Percentiles rank a stretch among this genome's conserved stretches.
phyloP scores from a whole-genome alignment of 352 stramenopile genomes.

The Pythium scleroteichum region DNA sequence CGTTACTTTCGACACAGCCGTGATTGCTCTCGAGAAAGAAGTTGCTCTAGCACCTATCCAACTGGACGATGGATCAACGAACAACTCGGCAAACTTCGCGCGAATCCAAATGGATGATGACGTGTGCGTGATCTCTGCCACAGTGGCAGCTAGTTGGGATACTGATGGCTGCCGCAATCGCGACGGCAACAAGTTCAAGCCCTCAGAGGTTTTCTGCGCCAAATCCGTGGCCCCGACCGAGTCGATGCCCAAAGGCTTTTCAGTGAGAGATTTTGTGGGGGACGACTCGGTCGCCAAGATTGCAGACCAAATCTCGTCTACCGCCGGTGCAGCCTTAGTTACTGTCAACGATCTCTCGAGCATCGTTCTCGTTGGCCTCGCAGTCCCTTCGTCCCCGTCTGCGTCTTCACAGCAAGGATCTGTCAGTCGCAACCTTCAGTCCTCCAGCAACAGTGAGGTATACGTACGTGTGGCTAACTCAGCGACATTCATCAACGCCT shows the following conservation, averaged over 20 bases:
- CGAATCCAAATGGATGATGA: slow-evolving; percentile 13
- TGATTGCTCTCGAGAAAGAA: slow-evolving; percentile 7
- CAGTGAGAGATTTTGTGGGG: slow-evolving; percentile 8
- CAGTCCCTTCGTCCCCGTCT: not conserved
- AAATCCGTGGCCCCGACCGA: not conserved
- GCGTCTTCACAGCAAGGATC: not conserved
- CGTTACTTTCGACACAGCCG: slow-evolving; percentile 19
- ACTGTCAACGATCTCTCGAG: not conserved
- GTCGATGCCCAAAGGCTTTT: not conserved
- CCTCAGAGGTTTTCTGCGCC: slow-evolving; percentile 1
- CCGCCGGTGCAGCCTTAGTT: slow-evolving; percentile 11
- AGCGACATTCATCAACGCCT: slow-evolving; percentile 37
- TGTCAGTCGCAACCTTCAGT: not conserved
- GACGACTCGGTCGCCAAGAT: slow-evolving; percentile 8
- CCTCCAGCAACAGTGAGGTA: slow-evolving; percentile 7
- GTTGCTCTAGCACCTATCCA: slow-evolving; percentile 12
- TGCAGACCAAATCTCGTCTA: not conserved
- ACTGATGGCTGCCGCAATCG: not conserved
- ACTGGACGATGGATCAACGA: slow-evolving; percentile 15
- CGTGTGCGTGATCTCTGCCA: slow-evolving; percentile 6
- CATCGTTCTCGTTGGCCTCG: slow-evolving; percentile 21
- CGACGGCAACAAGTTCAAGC: slow-evolving; percentile 1
- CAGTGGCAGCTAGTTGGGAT: not conserved
- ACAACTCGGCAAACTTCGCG: slow-evolving; percentile 10
- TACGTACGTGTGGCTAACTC: slow-evolving; percentile 30